These are phyloP conservation scores for Eucalyptus dawsonii DNA, from an alignment of 345 rosid genomes.

Conservation along the genomic window DNA sequence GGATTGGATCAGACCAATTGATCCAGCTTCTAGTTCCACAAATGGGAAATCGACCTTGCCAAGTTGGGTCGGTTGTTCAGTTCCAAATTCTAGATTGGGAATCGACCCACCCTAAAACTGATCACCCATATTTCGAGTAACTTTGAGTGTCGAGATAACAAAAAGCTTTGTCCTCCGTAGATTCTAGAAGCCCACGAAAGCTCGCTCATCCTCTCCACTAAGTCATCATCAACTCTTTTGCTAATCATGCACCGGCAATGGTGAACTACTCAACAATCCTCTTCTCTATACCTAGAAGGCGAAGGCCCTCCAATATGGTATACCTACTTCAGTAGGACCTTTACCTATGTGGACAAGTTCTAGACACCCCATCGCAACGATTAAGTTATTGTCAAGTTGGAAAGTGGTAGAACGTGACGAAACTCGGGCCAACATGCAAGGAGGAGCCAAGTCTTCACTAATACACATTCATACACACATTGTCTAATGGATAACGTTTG, in stretches of 20 bases:
- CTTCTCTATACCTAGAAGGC: neutral
- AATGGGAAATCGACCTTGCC: neutral
- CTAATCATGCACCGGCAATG: neutral
- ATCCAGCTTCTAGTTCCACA: neutral
- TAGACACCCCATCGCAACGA: neutral
- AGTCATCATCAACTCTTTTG: neutral
- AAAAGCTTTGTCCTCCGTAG: neutral
- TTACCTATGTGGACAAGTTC: neutral
- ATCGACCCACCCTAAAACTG: fast-evolving
- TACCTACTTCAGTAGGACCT: neutral
- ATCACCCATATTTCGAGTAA: neutral
- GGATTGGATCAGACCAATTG: too few relatives aligned
- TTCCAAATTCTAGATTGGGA: too few relatives aligned
- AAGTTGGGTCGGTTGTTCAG: too few relatives aligned
- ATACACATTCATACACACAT: neutral
- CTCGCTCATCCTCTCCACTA: neutral
- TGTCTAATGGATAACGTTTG: neutral
- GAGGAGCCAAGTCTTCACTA: neutral
- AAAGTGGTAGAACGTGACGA: neutral
- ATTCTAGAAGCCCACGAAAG: neutral
- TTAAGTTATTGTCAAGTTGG: neutral
- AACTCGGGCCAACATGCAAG: neutral
- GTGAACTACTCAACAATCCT: neutral
- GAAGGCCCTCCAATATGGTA: neutral
- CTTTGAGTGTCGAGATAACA: neutral